These are phyloP conservation scores for Annona squamosa DNA, from an alignment of 164 flowering plant genomes.

Conservation along the genomic window DNA sequence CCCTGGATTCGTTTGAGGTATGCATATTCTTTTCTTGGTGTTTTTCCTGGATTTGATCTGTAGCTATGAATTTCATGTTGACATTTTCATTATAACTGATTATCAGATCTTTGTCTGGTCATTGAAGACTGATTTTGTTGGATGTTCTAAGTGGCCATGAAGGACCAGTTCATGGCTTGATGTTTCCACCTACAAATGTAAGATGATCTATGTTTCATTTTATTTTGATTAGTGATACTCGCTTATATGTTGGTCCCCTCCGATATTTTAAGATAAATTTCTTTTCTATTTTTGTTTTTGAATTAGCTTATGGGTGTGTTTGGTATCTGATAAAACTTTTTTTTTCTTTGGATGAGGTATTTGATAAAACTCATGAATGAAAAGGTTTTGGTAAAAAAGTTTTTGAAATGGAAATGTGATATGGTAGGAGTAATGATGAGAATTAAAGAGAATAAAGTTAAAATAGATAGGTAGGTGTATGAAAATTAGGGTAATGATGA, in stretches of 20 bases:
- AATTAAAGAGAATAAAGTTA: too few relatives aligned
- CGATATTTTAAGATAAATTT: not conserved
- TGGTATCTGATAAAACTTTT: not conserved
- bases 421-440: too few relatives aligned
- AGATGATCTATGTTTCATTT: slow-evolving; percentile 21
- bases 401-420: too few relatives aligned
- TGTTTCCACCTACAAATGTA: slow-evolving; percentile 89
- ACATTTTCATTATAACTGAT: not conserved
- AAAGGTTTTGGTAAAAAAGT: too few relatives aligned
- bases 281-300: not conserved
- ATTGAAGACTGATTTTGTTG: slow-evolving; percentile 92
- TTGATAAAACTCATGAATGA: not conserved
- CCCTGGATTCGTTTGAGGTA: slow-evolving; percentile 96
- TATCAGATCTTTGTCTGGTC: slow-evolving; percentile 94
- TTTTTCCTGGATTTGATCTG: not conserved
- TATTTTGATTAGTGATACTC: not conserved
- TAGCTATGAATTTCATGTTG: slow-evolving; percentile 6
- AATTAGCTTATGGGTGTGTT: not conserved
- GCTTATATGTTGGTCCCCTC: not conserved
- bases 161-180: slow-evolving; percentile 96
- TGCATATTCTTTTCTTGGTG: not conserved
- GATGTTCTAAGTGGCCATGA: slow-evolving; percentile 94
- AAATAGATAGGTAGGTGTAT: too few relatives aligned
- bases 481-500: too few relatives aligned
- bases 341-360: not conserved